phyloP scores from a whole-genome alignment of 2,329 filamentous ascomycete genomes.

The Xylariomycetidae sp. region DNA sequence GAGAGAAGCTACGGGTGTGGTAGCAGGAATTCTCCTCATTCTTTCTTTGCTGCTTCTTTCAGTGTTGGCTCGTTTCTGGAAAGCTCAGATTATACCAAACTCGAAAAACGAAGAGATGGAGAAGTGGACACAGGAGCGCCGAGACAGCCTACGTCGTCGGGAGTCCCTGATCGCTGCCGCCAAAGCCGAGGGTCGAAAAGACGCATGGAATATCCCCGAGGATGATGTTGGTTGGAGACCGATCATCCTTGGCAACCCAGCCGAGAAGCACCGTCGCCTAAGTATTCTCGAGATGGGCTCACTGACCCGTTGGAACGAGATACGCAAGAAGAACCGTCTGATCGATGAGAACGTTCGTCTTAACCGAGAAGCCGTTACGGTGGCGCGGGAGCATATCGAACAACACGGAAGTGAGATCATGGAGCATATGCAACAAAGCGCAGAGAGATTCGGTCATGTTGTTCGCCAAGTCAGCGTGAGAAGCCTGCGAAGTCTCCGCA shows the following conservation, averaged over 20 bases:
- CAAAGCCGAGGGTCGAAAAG: conserved; percentile 21
- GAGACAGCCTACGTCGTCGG: conserved; percentile 42
- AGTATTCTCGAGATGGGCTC: conserved; percentile 66
- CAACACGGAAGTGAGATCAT: conserved; percentile 21
- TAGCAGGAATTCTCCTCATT: conserved; percentile 61
- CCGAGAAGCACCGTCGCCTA: conserved; percentile 63
- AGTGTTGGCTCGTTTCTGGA: conserved; percentile 60
- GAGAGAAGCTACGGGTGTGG: conserved; percentile 62
- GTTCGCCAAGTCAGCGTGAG: conserved; percentile 31
- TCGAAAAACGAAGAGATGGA: conserved; percentile 53
- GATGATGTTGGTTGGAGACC: conserved; percentile 62
- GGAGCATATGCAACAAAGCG: conserved; percentile 24
- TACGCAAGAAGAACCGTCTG: conserved; percentile 55
- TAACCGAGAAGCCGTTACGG: conserved; percentile 29
- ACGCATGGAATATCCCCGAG: conserved; percentile 36
- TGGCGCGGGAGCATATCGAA: conserved; percentile 27
- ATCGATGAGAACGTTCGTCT: conserved; percentile 40
- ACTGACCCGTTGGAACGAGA: conserved; percentile 69
- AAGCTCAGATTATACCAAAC: conserved; percentile 64
- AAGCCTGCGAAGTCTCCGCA: conserved; percentile 24
- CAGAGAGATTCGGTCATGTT: conserved; percentile 24
- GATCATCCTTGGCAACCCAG: conserved; percentile 67
- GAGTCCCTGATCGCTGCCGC: conserved; percentile 33
- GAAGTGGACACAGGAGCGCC: conserved; percentile 43
- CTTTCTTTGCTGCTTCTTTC: conserved; percentile 60